phyloP scores from a whole-genome alignment of 495 filamentous ascomycete genomes.

The Penicillium crystallinum region DNA sequence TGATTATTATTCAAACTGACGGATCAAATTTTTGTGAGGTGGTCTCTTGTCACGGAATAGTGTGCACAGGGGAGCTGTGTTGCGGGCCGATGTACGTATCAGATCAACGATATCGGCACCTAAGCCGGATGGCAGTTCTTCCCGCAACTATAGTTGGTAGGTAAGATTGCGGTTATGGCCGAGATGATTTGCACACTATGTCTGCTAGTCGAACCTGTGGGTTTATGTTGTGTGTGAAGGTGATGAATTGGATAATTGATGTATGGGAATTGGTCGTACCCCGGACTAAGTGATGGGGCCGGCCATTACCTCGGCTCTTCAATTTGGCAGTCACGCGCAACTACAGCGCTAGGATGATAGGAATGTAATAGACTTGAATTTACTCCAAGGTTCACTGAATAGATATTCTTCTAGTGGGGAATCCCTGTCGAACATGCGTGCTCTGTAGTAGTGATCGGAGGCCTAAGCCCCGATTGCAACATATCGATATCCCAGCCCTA shows the following conservation, averaged over 20 bases:
- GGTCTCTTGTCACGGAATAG: not conserved
- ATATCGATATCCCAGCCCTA: not conserved
- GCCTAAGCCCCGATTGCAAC: too few species aligned
- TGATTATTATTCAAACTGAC: not conserved
- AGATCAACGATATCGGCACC: not conserved
- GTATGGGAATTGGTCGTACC: constrained; percentile 1
- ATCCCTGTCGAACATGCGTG: too few species aligned
- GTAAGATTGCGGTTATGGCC: not conserved
- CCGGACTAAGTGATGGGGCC: constrained; percentile 5
- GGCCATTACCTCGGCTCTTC: constrained; percentile 3
- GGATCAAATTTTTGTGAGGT: not conserved
- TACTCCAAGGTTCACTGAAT: not conserved
- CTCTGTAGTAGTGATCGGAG: too few species aligned
- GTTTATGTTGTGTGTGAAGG: not conserved
- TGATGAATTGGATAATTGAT: not conserved
- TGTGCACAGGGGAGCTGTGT: not conserved
- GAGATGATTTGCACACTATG: not conserved
- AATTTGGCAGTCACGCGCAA: not conserved
- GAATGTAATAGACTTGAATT: not conserved
- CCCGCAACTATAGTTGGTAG: not conserved
- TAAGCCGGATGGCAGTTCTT: not conserved
- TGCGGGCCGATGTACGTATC: constrained; percentile 1
- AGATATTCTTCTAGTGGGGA: too few species aligned
- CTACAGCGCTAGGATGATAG: not conserved
- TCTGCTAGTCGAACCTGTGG: not conserved